These are phyloP conservation scores for Afroboletus lepidellus DNA, from an alignment of 1,284 basidiomycete genomes.

Conservation along the genomic window DNA sequence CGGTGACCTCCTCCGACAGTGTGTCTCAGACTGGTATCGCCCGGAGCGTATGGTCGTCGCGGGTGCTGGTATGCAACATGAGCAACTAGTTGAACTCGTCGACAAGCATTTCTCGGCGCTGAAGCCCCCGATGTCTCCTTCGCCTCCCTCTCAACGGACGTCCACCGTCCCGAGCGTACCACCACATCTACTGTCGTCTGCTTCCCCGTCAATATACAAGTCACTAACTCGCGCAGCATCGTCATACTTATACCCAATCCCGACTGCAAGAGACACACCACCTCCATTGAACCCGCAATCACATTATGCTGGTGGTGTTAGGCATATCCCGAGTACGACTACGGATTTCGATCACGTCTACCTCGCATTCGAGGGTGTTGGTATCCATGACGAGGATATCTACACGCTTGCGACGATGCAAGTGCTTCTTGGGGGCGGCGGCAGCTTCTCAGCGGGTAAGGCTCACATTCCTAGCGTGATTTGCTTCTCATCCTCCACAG, in stretches of 20 bases:
- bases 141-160: constrained; percentile 33
- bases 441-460: constrained; percentile 89
- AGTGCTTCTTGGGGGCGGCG: constrained; percentile 92
- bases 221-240: constrained; percentile 71
- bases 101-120: constrained; percentile 84
- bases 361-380: constrained; percentile 89
- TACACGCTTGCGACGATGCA: constrained; percentile 95
- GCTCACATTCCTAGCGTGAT: not conserved
- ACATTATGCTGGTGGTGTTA: constrained; percentile 84
- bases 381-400: constrained; percentile 92
- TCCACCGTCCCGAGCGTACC: constrained; percentile 39
- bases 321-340: constrained; percentile 66
- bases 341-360: constrained; percentile 93
- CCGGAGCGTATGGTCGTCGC: constrained; percentile 95
- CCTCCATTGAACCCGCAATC: constrained; percentile 43
- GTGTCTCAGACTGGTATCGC: constrained; percentile 82
- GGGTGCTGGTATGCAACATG: constrained; percentile 89
- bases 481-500: constrained; percentile 37
- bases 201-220: constrained; percentile 58
- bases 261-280: constrained; percentile 30
- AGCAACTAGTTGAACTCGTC: constrained; percentile 81
- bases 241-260: constrained; percentile 62
- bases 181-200: constrained; percentile 54
- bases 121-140: constrained; percentile 39
- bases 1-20: constrained; percentile 61